Conservation (phyloP, 352 stramenopile genomes). For the Elongisporangium undulatum region DNA sequence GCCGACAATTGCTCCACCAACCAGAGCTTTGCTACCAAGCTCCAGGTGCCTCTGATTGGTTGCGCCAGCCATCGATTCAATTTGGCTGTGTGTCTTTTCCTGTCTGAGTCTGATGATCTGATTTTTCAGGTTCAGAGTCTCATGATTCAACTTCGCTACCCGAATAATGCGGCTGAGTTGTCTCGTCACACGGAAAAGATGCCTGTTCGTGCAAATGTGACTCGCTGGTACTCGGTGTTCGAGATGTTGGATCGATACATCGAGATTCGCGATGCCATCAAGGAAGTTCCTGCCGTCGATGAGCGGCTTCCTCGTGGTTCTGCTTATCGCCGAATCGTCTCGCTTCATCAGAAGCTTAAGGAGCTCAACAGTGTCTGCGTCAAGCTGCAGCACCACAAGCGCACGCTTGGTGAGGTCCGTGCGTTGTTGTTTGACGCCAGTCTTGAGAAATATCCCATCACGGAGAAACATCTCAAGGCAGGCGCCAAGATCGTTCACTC, state of each 20-base stretch:
- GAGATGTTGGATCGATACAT: conserved; percentile 16
- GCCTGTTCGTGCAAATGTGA: conserved; percentile 13
- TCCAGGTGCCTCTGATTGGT: conserved; percentile 14
- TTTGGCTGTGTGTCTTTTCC: conserved; percentile 9
- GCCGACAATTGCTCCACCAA: conserved; percentile 21
- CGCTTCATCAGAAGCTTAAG: conserved; percentile 7
- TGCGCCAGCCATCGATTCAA: conserved; percentile 24
- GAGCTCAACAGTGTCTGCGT: conserved; percentile 12
- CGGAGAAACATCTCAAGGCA: conserved; percentile 4
- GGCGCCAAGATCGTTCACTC: conserved; percentile 11
- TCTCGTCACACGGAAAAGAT: conserved; percentile 6
- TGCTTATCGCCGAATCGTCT: conserved; percentile 6
- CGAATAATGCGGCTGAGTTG: conserved; percentile 16
- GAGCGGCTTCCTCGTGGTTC: conserved; percentile 12
- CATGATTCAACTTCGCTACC: conserved; percentile 10
- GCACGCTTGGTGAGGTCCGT: conserved; percentile 8
- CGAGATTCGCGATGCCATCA: conserved; percentile 8
- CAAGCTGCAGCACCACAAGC: conserved; percentile 3
- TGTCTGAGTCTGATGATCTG: conserved; percentile 4
- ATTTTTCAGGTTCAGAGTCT: conserved; percentile 13
- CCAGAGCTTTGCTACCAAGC: conserved; percentile 11
- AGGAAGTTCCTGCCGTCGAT: conserved; percentile 12
- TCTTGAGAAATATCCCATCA: conserved; percentile 13
- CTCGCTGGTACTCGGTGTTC: conserved; percentile 15
- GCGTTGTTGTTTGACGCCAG: conserved; percentile 2